phyloP scores from a whole-genome alignment of 805 yeast genomes.

The Suhomyces sp. region DNA sequence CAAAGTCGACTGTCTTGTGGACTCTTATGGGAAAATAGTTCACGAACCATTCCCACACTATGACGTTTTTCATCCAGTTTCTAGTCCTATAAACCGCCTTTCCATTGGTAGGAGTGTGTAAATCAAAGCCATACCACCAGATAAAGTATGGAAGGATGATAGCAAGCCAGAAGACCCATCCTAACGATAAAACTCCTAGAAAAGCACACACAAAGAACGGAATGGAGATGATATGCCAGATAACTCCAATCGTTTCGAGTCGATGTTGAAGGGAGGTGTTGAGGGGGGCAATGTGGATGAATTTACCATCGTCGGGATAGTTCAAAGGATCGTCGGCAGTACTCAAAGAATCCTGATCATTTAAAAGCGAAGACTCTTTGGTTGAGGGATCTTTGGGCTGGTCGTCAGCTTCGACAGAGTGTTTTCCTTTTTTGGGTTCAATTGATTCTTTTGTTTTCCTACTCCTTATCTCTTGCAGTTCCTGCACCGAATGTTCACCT shows the following conservation, averaged over 20 bases:
- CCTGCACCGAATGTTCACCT: too few relatives aligned
- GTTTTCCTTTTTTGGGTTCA: too few relatives aligned
- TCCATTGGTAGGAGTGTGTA: constrained; percentile 75
- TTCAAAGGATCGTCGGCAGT: too few relatives aligned
- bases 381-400: too few relatives aligned
- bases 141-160: constrained; percentile 59
- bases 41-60: constrained; percentile 70
- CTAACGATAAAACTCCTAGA: constrained; percentile 44
- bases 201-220: constrained; percentile 57
- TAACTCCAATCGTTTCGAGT: constrained; percentile 63
- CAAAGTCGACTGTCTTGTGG: constrained; percentile 64
- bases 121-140: constrained; percentile 54
- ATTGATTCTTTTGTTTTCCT: too few relatives aligned
- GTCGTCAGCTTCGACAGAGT: too few relatives aligned
- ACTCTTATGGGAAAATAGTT: constrained; percentile 77
- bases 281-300: constrained; percentile 51
- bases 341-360: too few relatives aligned
- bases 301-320: too few relatives aligned
- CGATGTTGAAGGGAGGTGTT: constrained; percentile 57
- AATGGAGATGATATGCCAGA: constrained; percentile 73
- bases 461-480: too few relatives aligned
- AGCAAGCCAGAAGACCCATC: constrained; percentile 69
- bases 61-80: constrained; percentile 51
- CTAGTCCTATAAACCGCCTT: constrained; percentile 58
- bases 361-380: too few relatives aligned